Evolutionary conservation across 306 rosid genomes (phyloP).

Genomic region (Bauhinia variegata): DNA sequence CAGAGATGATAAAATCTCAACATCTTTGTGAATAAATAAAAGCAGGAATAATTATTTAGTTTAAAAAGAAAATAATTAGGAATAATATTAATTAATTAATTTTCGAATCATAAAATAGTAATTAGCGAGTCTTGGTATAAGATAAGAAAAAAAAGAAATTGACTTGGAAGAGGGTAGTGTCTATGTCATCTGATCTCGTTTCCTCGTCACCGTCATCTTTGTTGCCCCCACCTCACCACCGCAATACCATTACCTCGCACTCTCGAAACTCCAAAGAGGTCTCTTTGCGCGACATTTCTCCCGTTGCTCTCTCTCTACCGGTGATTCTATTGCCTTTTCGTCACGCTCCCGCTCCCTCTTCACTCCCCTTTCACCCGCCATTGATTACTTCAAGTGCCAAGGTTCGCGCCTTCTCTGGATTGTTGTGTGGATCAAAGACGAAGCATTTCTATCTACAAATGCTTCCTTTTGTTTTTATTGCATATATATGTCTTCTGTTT

Average conservation of each 20-base stretch:
- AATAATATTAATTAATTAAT: too few relatives aligned
- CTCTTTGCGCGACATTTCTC: too few relatives aligned
- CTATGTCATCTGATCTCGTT: conserved; percentile 22
- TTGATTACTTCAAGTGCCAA: conserved; percentile 6
- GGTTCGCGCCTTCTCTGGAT: background rate
- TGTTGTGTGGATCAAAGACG: conserved; percentile 33
- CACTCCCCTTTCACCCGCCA: background rate
- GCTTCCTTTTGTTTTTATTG: conserved; percentile 4
- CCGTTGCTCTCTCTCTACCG: conserved; percentile 4
- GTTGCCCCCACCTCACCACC: too few relatives aligned
- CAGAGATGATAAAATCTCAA: too few relatives aligned
- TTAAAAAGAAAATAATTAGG: too few relatives aligned
- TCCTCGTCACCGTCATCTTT: conserved; percentile 21
- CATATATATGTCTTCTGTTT: background rate
- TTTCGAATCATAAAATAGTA: background rate
- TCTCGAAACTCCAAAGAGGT: background rate
- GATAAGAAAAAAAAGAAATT: conserved; percentile 33
- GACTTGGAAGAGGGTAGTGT: conserved; percentile 34
- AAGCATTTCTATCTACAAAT: background rate
- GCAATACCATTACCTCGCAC: background rate
- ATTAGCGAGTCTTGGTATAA: conserved; percentile 11
- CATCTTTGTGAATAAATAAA: too few relatives aligned
- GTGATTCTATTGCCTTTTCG: background rate
- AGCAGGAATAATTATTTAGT: too few relatives aligned
- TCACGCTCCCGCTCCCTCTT: background rate